A percentile compares a stretch with the other conserved stretches of the same genome.
phyloP scores from a whole-genome alignment of 306 rosid genomes.

The Phaseolus lunatus region DNA sequence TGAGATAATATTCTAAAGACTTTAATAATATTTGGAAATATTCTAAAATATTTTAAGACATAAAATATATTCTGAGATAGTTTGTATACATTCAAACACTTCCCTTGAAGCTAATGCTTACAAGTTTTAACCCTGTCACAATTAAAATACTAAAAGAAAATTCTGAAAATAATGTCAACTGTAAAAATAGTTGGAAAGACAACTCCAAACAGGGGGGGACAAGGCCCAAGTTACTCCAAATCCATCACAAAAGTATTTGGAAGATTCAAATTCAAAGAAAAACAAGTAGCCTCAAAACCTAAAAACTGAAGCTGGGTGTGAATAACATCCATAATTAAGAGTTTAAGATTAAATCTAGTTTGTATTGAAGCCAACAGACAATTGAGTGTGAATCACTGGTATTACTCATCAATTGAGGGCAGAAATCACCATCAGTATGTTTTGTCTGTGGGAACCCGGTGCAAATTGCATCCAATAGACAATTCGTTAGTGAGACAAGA shows the following conservation, averaged over 20 bases:
- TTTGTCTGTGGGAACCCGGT: background rate
- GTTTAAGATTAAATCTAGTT: background rate
- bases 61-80: background rate
- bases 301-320: background rate
- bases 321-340: background rate
- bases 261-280: background rate
- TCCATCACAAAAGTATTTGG: background rate
- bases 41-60: background rate
- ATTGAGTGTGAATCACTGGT: background rate
- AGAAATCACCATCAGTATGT: conserved; percentile 4
- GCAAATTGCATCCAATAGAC: conserved; percentile 3
- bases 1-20: background rate
- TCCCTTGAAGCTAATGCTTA: background rate
- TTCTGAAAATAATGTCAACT: background rate
- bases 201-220: background rate
- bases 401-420: background rate
- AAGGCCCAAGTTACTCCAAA: background rate
- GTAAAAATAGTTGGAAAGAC: background rate
- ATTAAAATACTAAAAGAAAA: background rate
- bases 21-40: background rate
- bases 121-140: background rate
- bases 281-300: background rate
- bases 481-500: background rate
- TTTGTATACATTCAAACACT: background rate
- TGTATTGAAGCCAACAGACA: background rate